Conservation (phyloP, 2,329 filamentous ascomycete species). For the Ceratocystis cubensis region DNA sequence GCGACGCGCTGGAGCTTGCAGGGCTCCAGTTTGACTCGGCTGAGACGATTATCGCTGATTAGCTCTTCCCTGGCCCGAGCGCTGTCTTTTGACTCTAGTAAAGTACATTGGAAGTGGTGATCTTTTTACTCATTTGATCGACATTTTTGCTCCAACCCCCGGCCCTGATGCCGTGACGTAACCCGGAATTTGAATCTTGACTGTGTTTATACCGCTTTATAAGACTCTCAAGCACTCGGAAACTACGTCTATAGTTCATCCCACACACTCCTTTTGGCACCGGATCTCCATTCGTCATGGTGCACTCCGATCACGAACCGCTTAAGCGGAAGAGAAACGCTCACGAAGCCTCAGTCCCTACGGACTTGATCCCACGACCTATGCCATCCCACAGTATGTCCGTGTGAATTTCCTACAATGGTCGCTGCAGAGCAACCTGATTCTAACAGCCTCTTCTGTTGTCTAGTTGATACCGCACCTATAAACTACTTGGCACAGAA, state of each 20-base stretch:
- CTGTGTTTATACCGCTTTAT: background rate
- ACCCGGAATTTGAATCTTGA: background rate
- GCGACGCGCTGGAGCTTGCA: slow-evolving; percentile 18
- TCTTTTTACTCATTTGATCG: background rate
- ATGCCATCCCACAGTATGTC: slow-evolving; percentile 18
- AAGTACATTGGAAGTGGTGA: too few species aligned
- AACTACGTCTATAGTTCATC: background rate
- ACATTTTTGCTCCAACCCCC: background rate
- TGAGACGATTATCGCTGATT: background rate
- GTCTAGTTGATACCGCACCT: slow-evolving; percentile 21
- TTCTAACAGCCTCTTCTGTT: background rate
- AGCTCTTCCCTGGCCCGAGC: background rate
- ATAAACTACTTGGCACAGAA: slow-evolving; percentile 44
- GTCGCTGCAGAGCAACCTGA: background rate
- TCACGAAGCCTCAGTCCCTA: slow-evolving; percentile 17
- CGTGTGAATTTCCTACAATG: background rate
- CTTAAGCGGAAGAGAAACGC: slow-evolving; percentile 21
- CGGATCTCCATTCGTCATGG: slow-evolving; percentile 3
- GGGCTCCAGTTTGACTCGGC: slow-evolving; percentile 14
- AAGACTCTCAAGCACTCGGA: background rate
- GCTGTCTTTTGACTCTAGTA: background rate
- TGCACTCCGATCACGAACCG: slow-evolving; percentile 18
- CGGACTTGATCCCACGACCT: slow-evolving; percentile 18
- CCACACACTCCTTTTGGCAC: background rate
- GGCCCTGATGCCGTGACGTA: background rate